A percentile compares a stretch with the other conserved stretches of the same genome.
phyloP scores from a whole-genome alignment of 1,139 yeast species.

The Pichia sp. region DNA sequence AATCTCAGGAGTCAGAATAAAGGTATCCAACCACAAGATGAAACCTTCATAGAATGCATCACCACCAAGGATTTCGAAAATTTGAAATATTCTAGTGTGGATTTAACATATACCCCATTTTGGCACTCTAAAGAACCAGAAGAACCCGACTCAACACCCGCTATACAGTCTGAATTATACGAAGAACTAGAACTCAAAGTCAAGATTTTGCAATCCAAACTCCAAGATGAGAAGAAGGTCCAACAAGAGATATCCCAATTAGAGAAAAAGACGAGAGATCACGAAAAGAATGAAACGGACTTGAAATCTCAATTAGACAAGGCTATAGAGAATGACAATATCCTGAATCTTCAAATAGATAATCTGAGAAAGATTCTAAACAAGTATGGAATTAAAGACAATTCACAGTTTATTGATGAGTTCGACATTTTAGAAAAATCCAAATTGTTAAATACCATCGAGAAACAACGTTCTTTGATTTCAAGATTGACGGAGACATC shows the following conservation, averaged over 20 bases:
- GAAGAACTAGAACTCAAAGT: constrained; percentile 8
- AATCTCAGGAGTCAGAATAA: neutral
- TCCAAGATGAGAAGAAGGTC: constrained; percentile 8
- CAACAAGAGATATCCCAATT: constrained; percentile 5
- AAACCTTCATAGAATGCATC: neutral
- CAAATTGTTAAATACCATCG: constrained; percentile 13
- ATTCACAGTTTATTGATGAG: constrained; percentile 6
- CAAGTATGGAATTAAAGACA: constrained; percentile 10
- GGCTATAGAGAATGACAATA: neutral
- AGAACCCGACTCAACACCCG: neutral
- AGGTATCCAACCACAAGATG: neutral
- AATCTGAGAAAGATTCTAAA: neutral
- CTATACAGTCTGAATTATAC: neutral
- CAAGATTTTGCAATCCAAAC: constrained; percentile 13
- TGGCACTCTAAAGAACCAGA: constrained; percentile 1
- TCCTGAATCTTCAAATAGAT: neutral
- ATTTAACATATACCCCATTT: neutral
- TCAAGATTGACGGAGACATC: constrained; percentile 1
- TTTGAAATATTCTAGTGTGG: neutral
- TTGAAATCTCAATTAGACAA: neutral
- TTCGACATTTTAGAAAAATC: constrained; percentile 12
- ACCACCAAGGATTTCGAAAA: too few relatives aligned
- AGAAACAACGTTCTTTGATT: constrained; percentile 12
- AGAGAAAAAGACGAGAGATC: neutral
- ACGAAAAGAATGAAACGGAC: neutral